Conservation (phyloP, 345 rosid species). For the Angophora floribunda region DNA sequence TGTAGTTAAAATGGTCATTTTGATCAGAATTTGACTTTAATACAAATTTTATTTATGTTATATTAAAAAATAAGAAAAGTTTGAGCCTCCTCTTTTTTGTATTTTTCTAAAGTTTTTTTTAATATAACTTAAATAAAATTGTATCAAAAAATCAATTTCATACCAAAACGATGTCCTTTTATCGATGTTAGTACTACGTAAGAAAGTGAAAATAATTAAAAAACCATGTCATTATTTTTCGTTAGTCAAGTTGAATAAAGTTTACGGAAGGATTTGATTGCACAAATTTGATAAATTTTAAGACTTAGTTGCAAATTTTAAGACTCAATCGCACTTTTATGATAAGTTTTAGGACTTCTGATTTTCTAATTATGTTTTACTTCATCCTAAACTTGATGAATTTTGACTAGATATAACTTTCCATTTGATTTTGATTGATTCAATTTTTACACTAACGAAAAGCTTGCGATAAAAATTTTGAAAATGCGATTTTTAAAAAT, state of each 20-base stretch:
- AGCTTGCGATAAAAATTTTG: not conserved
- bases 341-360: too few relatives aligned
- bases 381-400: not conserved
- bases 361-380: not conserved
- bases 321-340: too few relatives aligned
- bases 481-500: not conserved
- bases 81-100: too few relatives aligned
- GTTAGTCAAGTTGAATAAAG: not conserved
- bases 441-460: not conserved
- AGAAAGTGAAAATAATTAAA: not conserved
- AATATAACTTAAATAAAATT: too few relatives aligned
- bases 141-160: not conserved
- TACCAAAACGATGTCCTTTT: too few relatives aligned
- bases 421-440: not conserved
- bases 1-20: too few relatives aligned
- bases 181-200: not conserved
- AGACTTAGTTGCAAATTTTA: too few relatives aligned
- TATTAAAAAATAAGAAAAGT: too few relatives aligned
- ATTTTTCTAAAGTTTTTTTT: too few relatives aligned
- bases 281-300: too few relatives aligned
- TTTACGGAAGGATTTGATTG: too few relatives aligned
- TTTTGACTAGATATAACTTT: not conserved
- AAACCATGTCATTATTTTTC: accelerated
- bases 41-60: too few relatives aligned
- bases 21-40: not conserved